Percentiles rank a stretch among this genome's conserved stretches.
Conservation (phyloP, 2,329 filamentous ascomycete species). For the Aspergillus neoniger region DNA sequence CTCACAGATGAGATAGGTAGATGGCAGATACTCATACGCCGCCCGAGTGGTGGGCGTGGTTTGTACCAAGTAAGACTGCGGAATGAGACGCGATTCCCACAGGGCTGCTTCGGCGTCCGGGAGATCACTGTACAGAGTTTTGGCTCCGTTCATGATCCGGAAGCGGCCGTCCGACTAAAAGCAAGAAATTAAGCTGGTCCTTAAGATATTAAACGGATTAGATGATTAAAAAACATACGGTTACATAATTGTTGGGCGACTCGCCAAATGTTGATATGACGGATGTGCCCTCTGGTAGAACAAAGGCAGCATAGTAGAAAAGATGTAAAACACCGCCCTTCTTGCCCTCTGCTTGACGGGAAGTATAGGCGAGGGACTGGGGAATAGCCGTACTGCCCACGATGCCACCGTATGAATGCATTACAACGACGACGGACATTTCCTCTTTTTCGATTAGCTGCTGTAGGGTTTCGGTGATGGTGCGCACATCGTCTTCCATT, state of each 20-base stretch:
- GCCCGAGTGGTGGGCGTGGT: constrained; percentile 1
- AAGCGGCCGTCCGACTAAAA: not conserved
- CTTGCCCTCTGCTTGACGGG: not conserved
- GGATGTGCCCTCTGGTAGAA: not conserved
- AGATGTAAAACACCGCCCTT: not conserved
- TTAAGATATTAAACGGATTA: not conserved
- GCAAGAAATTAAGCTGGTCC: not conserved
- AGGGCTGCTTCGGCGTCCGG: constrained; percentile 1
- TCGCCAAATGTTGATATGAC: constrained; percentile 4
- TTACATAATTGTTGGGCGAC: constrained; percentile 1
- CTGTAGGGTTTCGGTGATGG: not conserved
- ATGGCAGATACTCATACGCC: constrained; percentile 12
- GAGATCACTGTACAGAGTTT: constrained; percentile 9
- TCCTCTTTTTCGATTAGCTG: not conserved
- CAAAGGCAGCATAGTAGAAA: constrained; percentile 1
- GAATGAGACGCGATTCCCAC: constrained; percentile 9
- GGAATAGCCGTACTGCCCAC: constrained; percentile 9
- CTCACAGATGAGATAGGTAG: constrained; percentile 12
- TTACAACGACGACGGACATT: not conserved
- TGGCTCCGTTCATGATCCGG: constrained; percentile 3
- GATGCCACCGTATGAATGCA: constrained; percentile 10
- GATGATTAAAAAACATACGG: not conserved
- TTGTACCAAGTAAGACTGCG: constrained; percentile 10
- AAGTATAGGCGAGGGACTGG: not conserved
- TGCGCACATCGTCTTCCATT: not conserved